Conservation (phyloP, 352 stramenopile genomes). For the Globisporangium heterothallicum region DNA sequence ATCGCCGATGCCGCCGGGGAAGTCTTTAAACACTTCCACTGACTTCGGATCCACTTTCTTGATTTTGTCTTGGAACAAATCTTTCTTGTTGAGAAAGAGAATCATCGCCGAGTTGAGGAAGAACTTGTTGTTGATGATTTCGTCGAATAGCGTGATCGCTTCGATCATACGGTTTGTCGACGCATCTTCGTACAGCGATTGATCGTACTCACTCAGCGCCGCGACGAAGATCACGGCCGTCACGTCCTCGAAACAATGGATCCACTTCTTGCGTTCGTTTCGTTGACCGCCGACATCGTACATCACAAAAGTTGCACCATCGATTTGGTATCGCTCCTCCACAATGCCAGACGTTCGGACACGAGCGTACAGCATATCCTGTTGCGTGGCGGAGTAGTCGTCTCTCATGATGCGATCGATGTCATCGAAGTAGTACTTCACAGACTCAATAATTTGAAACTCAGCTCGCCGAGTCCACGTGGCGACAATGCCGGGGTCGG, state of each 20-base stretch:
- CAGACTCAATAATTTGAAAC: conserved; percentile 96
- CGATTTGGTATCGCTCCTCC: conserved; percentile 93
- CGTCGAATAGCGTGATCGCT: conserved; percentile 92
- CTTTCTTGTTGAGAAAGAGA: conserved; percentile 97
- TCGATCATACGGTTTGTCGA: conserved; percentile 94
- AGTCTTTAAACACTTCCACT: conserved; percentile 90
- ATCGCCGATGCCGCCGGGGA: conserved; percentile 72
- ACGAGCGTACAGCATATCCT: conserved; percentile 95
- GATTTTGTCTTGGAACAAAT: conserved; percentile 97
- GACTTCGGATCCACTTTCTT: conserved; percentile 91
- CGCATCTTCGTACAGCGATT: conserved; percentile 92
- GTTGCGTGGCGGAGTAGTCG: conserved; percentile 91
- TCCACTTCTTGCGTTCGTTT: conserved; percentile 97
- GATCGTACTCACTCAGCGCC: conserved; percentile 93
- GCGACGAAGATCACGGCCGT: conserved; percentile 96
- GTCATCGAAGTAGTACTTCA: conserved; percentile 97
- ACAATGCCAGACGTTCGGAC: conserved; percentile 95
- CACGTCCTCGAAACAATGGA: conserved; percentile 96
- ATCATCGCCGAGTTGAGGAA: conserved; percentile 94
- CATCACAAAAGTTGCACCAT: conserved; percentile 95
- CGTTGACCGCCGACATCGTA: conserved; percentile 95
- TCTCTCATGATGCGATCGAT: conserved; percentile 92
- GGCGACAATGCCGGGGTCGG: conserved; percentile 85
- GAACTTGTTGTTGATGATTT: conserved; percentile 94
- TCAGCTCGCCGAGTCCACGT: conserved; percentile 89